These are phyloP conservation scores for Neurospora sp. DNA, from an alignment of 495 filamentous ascomycete species.

Conservation along the genomic window DNA sequence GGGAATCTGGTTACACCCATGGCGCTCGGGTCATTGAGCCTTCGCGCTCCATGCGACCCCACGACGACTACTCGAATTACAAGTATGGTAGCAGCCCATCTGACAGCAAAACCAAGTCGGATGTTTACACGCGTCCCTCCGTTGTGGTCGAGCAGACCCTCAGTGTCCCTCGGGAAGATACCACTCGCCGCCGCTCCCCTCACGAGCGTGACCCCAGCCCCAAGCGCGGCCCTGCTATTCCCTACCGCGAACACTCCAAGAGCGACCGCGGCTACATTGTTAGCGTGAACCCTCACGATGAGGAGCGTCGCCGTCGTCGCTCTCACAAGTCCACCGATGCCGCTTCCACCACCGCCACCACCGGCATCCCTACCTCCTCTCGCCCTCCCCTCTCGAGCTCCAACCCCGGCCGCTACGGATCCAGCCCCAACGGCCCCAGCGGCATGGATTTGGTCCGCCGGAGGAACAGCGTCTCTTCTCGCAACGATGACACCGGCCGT, in stretches of 20 bases:
- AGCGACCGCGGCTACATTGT: slow-evolving; percentile 1
- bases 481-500: not conserved
- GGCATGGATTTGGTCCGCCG: not conserved
- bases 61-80: slow-evolving; percentile 13
- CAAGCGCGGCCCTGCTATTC: not conserved
- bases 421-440: not conserved
- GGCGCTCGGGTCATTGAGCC: slow-evolving; percentile 19
- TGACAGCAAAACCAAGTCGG: not conserved
- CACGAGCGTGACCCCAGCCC: slow-evolving; percentile 4
- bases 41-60: slow-evolving; percentile 6
- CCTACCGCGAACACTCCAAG: slow-evolving; percentile 12
- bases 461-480: not conserved
- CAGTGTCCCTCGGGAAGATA: not conserved
- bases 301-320: not conserved
- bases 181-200: slow-evolving; percentile 4
- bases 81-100: not conserved
- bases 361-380: not conserved
- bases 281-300: not conserved
- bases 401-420: not conserved
- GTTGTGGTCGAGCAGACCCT: not conserved
- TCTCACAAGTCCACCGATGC: not conserved
- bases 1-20: slow-evolving; percentile 23
- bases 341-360: not conserved
- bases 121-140: not conserved
- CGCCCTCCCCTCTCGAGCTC: not conserved